A percentile compares a stretch with the other conserved stretches of the same genome.
Evolutionary conservation across 352 stramenopile genomes (phyloP).

Genomic region (Hyaloperonospora brassicae): DNA sequence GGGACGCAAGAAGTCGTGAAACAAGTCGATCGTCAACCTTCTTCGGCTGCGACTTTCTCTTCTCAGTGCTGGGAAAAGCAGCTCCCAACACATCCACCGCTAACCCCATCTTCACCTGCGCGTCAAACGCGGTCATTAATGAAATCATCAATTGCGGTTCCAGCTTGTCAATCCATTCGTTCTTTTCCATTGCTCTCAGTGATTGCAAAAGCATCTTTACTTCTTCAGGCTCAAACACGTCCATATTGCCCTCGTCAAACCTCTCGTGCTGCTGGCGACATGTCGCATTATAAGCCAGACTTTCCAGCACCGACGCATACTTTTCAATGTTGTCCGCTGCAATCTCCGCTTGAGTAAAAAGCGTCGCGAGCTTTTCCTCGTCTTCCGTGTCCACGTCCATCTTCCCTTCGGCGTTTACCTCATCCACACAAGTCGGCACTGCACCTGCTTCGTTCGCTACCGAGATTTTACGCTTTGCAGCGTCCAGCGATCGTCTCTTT

Average conservation of each 20-base stretch:
- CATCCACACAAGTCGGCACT: conserved; percentile 17
- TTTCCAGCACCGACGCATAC: conserved; percentile 45
- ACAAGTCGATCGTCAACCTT: conserved; percentile 15
- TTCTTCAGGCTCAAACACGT: conserved; percentile 43
- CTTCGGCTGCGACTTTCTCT: conserved; percentile 2
- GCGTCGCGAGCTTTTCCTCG: conserved; percentile 17
- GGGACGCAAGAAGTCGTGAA: conserved; percentile 18
- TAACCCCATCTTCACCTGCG: conserved; percentile 60
- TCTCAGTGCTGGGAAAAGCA: conserved; percentile 21
- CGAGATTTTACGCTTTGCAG: neutral
- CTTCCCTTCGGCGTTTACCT: conserved; percentile 12
- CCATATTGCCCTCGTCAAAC: conserved; percentile 25
- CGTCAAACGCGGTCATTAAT: conserved; percentile 49
- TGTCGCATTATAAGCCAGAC: conserved; percentile 32
- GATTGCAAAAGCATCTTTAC: conserved; percentile 58
- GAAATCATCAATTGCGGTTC: conserved; percentile 45
- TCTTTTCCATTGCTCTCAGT: conserved; percentile 65
- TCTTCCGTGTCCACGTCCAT: conserved; percentile 13
- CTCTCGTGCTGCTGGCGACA: conserved; percentile 25
- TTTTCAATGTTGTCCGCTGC: conserved; percentile 57
- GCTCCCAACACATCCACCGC: conserved; percentile 47
- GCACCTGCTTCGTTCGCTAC: conserved; percentile 14
- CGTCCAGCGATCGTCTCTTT: conserved; percentile 12
- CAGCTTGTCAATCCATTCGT: conserved; percentile 45
- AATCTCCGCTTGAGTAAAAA: conserved; percentile 48